Base-by-base conservation (phyloP, 192 early-diverging fungal genomes). In the Coemansia sp. region DNA sequence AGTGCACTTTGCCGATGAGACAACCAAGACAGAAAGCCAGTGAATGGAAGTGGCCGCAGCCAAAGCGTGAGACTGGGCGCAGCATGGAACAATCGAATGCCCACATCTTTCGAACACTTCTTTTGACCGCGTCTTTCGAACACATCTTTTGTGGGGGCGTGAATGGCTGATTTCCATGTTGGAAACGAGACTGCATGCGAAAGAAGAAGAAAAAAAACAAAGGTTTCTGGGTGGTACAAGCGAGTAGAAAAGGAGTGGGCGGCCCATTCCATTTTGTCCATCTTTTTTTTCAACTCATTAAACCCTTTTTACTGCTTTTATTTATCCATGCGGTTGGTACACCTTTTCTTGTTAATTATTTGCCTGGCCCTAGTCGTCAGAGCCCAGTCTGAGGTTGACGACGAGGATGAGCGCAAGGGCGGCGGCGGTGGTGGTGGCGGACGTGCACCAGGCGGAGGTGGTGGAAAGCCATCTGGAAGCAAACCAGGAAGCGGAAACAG, bases 381-480 rank as follows among this genome's bases (percentile, higher is more conserved):
- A 6, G 79, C 66, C 29, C 31, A 29, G 16, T 41, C 44, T 11
- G 13, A 38, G 18, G 22, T 71, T 24, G 57, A 53, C 50, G 55
- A 57, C 31, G 31, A 34, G 31, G 57, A 22, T 6, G 29, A 66
- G 40, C 73, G 73, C 33, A 75, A 75, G 47, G 73, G 78, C n/a
- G 49, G 44, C 0, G 38, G 52, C 12, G 69, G 69, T 4, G 50
- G 70, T 29, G 71, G 71, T 22, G 47, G 60, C 18, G 66, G 72
- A 8, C 27, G 27, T 1, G 27, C 27, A 1, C 27, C 27, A 27
- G 57, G 64, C 12, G 62, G 73, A 22, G 73, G 73, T 2, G 62
- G 78, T 9, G 66, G 47, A 22, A 50, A 50, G 47, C 41, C 41
- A 12, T 11, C 12, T 43, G 41, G 41, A 43, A 15, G 41, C 41